These are phyloP conservation scores for Scolecobasidium constrictum DNA, from an alignment of 2,329 filamentous ascomycete genomes.

Conservation along the genomic window DNA sequence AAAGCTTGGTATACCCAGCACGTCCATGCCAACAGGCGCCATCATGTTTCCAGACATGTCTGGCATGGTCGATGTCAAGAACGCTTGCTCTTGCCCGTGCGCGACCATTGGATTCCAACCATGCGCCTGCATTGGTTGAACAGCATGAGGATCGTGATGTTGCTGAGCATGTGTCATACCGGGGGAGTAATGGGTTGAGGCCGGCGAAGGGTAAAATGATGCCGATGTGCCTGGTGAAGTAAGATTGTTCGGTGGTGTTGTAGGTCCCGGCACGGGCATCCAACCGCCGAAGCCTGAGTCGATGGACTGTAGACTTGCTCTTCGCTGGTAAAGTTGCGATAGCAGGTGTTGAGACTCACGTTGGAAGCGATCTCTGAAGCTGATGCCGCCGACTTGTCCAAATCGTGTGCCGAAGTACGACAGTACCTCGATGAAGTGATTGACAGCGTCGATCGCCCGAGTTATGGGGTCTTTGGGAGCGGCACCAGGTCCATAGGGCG, in stretches of 20 bases:
- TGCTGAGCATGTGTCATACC: conserved; percentile 1
- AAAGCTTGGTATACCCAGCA: conserved; percentile 7
- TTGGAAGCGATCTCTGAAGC: conserved; percentile 39
- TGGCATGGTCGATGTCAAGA: neutral
- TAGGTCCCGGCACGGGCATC: neutral
- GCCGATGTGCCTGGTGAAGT: conserved; percentile 1
- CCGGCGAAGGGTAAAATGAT: conserved; percentile 8
- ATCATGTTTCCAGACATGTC: conserved; percentile 4
- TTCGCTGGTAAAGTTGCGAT: conserved; percentile 3
- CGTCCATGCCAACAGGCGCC: conserved; percentile 6
- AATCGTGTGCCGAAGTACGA: conserved; percentile 36
- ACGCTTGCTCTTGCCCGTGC: neutral
- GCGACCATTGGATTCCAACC: conserved; percentile 2
- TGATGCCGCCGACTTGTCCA: conserved; percentile 29
- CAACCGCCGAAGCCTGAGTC: neutral
- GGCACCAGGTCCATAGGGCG: conserved; percentile 14
- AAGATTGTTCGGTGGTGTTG: conserved; percentile 2
- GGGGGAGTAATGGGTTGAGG: conserved; percentile 7
- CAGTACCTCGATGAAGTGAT: conserved; percentile 34
- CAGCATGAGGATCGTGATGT: neutral
- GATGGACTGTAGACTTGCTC: neutral
- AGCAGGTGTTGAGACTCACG: conserved; percentile 6
- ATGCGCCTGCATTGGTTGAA: neutral
- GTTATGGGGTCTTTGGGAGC: conserved; percentile 24
- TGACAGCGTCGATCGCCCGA: conserved; percentile 35